Evolutionary conservation across 495 filamentous ascomycete species (phyloP), one percentile per base, ranked within the genome.

Genomic region (Clohesyomyces aquaticus): DNA sequence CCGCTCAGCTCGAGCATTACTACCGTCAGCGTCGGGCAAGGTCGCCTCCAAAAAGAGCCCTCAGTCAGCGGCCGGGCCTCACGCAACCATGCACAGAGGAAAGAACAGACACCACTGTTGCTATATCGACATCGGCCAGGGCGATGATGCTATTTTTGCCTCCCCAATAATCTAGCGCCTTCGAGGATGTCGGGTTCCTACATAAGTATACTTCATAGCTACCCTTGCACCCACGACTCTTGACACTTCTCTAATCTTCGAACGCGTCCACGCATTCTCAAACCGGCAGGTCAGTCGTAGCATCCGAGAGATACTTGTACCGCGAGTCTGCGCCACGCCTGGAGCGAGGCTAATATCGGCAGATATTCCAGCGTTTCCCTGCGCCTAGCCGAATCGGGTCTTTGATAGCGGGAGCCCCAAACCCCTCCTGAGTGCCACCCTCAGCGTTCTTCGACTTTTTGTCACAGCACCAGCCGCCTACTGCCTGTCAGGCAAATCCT

Each of bases 131-230:
- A 28, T 27, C 19, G 32, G 35, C 21, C 48, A 11, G 42, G 10
- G 56, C n/a, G 55, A 66, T 57, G 23, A 14, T 61, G 41, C 63
- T 66, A 66, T 66, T 66, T 66, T 56, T 66, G 63, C 49, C 16
- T 35, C 18, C n/a, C 21, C 56, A 21, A 21, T 21, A 18, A 32
- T 21, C 41, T 21, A 45, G 32, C 26, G 46, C 28, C 55, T 19
- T 25, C 11, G 12, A 32, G 29, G 26, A 42, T 6, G 10, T 10
- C 55, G 19, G 38, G 38, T 59, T 19, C 38, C 48, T 59, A 60
- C 63, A 55, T 59, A 60, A 56, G 46, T 18, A 6, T 12, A 14
- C 32, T 38, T 14, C 32, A 38, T 14, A n/a, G n/a, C 32, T 38
- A 38, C 29, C 18, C 55, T 29, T 45, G 43, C 14, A 50, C 54